Base-by-base conservation (phyloP, 257 asterid genomes). In the Solanum gandarillasii region DNA sequence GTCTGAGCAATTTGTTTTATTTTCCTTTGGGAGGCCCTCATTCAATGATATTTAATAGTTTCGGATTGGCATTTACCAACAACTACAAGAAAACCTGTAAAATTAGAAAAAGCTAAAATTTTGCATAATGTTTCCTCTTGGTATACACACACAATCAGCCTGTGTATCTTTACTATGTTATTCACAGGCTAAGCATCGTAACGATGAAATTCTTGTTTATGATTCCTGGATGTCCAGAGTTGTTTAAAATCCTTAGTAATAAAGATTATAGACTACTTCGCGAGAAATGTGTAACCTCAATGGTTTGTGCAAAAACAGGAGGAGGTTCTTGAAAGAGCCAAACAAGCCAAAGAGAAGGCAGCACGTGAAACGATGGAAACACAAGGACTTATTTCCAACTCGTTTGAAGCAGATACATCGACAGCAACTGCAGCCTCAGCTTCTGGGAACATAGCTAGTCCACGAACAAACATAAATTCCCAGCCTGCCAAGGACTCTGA, bases 311-410 rank as follows among this genome's bases (percentile, higher is more conserved):
- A 74, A 86, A 48, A 84, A 4, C 92, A 96, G 99, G 98, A 94
- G 36, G 99, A 96, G 84, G 98, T 95, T 85, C 83, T 96, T 86
- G 96, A 94, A 88, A 96, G 94, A 91, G 99, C 99, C 72, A 91
- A 93, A 90, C 92, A 91, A 70, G 98, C 95, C 81, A 95, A 94
- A 88, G 96, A 94, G 87, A 91, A 91, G 82, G 98, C 98, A 67
- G 94, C 96, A 6, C 89, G 90, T 21, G 98, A 95, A 84, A 95
- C 94, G 11, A 76, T 89, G 91, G 95, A 91, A 82, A 90, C 93
- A 58, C 92, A 88, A 73, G 95, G 94, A 27, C 88, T 89, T 16
- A 83, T 85, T 73, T 87, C 92, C 79, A 87, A 88, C 88, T 36
- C 94, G 10, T 71, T 87, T 74, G 27, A 88, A 62, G 86, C 85